Base-by-base conservation (phyloP, 164 flowering plant species). In the Vitis riparia region DNA sequence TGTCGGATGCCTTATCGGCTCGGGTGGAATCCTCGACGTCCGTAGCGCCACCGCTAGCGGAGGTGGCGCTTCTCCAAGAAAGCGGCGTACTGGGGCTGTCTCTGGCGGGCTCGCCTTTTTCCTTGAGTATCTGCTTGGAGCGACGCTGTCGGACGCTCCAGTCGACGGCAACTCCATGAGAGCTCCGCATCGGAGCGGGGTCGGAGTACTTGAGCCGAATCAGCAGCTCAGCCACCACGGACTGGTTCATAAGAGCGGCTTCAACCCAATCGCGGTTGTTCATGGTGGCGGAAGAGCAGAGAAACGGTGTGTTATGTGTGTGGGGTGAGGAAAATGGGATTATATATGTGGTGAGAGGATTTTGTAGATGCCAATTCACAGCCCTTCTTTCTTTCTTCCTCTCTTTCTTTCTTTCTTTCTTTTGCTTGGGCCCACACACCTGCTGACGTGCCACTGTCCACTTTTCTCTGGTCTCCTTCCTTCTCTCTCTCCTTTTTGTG, bases 61-160 rank as follows among this genome's bases (percentile, higher is more conserved):
- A 78, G 4, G 85, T 76, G 14, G 71, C 83, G 17, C 80, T 83
- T 71, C 89, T 86, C 85, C 87, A 88, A 1, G 91, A 84, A 3
- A 88, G 88, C 49, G 91, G 91, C 57, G 88, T 88, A 30, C 86
- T 84, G 7, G 89, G 91, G 47, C 91, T 88, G 14, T 72, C 83
- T 5, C 86, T 73, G 4, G 75, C 58, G 47, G 73, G 15, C 57
- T 82, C 78, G 2, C 66, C 63, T 66, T 76, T 80, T 61, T 71
- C 76, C 67, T 66, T 64, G 62, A 27, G 14, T 10, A 23, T 23
- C 53, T 62, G 77, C 65, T 72, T 82, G 53, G 89, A 79, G 32
- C 91, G 79, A 9, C 84, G 87, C 65, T 73, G 84, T 6, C 85
- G 75, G 6, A 75, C 74, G 11, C 78, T 86, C 91, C 91, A 88